Percentiles rank a stretch among this genome's conserved stretches.
phyloP scores from a whole-genome alignment of 2,329 filamentous ascomycete genomes.

The Claviceps citrina region DNA sequence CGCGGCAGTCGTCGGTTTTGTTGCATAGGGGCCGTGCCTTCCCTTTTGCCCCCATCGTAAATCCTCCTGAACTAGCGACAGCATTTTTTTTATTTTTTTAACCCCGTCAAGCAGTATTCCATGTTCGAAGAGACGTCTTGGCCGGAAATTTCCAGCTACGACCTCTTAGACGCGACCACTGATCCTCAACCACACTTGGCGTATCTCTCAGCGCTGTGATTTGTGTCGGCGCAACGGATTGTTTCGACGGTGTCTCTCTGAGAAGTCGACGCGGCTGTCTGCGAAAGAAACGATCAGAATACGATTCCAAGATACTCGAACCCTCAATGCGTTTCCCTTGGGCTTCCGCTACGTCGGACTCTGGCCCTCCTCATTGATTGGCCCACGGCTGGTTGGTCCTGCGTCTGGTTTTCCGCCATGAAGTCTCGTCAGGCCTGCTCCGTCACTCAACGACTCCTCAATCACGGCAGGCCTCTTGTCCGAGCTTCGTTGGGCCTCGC shows the following conservation, averaged over 20 bases:
- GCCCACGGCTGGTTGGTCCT: not conserved
- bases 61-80: too few relatives aligned
- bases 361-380: not conserved
- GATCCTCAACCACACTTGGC: not conserved
- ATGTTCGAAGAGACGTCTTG: too few relatives aligned
- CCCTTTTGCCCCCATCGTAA: not conserved
- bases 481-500: not conserved
- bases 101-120: too few relatives aligned
- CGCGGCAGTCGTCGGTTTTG: too few relatives aligned
- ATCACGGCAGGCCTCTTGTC: not conserved
- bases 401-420: constrained; percentile 6
- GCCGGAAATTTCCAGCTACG: not conserved
- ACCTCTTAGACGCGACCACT: not conserved
- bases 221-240: not conserved
- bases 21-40: not conserved
- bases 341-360: not conserved
- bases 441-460: constrained; percentile 7
- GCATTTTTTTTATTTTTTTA: not conserved
- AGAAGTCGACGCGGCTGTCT: not conserved
- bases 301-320: not conserved
- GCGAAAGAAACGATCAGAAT: not conserved
- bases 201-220: not conserved
- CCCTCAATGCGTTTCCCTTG: not conserved
- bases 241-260: not conserved
- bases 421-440: constrained; percentile 5